Evolutionary conservation across 805 yeast genomes (phyloP).

Genomic region (Saccharomycopsis malanga): DNA sequence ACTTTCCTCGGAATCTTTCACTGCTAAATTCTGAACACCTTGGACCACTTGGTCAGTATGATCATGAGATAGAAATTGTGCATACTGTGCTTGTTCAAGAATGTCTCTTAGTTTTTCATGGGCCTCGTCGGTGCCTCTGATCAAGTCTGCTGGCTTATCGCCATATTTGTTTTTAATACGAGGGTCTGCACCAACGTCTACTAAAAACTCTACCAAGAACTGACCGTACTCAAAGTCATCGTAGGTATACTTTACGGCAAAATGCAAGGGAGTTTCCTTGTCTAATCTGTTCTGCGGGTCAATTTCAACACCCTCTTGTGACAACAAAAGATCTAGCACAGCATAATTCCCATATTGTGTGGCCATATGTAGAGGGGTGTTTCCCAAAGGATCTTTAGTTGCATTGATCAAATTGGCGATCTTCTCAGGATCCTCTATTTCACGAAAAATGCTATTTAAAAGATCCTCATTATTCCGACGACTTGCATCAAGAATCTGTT

Average conservation of each 20-base stretch:
- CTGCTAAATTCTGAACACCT: background rate
- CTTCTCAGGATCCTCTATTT: slow-evolving; percentile 29
- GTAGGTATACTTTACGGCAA: slow-evolving; percentile 68
- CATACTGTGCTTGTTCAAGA: slow-evolving; percentile 80
- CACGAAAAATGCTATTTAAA: slow-evolving; percentile 46
- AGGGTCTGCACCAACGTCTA: slow-evolving; percentile 91
- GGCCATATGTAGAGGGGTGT: slow-evolving; percentile 76
- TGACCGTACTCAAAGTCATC: slow-evolving; percentile 83
- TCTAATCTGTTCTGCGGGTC: slow-evolving; percentile 68
- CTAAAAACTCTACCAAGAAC: slow-evolving; percentile 67
- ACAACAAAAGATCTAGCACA: slow-evolving; percentile 71
- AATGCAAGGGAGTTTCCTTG: slow-evolving; percentile 86
- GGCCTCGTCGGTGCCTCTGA: slow-evolving; percentile 37
- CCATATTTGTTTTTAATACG: slow-evolving; percentile 50
- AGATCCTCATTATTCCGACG: slow-evolving; percentile 84
- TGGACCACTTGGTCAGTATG: background rate
- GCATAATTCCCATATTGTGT: slow-evolving; percentile 81
- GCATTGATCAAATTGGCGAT: slow-evolving; percentile 53
- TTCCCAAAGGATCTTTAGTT: slow-evolving; percentile 70
- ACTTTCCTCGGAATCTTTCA: slow-evolving; percentile 30
- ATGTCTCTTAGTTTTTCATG: slow-evolving; percentile 51
- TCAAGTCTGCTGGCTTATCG: slow-evolving; percentile 69
- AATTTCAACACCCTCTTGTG: slow-evolving; percentile 84
- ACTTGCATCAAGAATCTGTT: slow-evolving; percentile 80
- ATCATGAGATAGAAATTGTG: slow-evolving; percentile 30